phyloP scores from a whole-genome alignment of 306 rosid species.

The Ochetophila trinervis region DNA sequence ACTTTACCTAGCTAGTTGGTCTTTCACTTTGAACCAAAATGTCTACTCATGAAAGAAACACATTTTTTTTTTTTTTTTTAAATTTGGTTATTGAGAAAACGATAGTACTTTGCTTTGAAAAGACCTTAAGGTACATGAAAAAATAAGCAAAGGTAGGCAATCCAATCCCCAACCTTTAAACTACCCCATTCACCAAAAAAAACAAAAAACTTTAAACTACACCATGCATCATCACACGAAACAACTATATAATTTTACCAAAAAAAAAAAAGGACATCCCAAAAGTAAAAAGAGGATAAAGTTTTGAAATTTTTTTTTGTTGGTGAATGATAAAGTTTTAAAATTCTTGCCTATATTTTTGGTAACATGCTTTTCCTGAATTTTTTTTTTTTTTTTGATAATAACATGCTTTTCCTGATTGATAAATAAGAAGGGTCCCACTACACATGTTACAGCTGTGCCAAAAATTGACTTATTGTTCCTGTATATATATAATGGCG shows the following conservation, averaged over 20 bases:
- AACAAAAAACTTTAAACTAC: conserved; percentile 5
- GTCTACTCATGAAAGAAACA: neutral
- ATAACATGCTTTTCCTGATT: neutral
- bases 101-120: too few relatives aligned
- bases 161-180: conserved; percentile 6
- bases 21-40: neutral
- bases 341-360: neutral
- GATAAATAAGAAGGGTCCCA: neutral
- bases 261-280: too few relatives aligned
- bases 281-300: too few relatives aligned
- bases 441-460: neutral
- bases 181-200: too few relatives aligned
- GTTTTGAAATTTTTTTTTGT: too few relatives aligned
- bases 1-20: neutral
- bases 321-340: neutral
- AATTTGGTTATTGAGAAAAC: neutral
- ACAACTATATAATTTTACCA: neutral
- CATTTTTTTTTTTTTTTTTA: neutral
- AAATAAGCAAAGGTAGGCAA: conserved; percentile 17
- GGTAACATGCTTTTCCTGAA: neutral
- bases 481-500: neutral
- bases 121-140: neutral
- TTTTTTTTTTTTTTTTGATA: too few relatives aligned
- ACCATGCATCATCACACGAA: neutral
- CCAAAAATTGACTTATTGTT: neutral